Evolutionary conservation across 2,329 filamentous ascomycete genomes (phyloP), one percentile per base, ranked within the genome.

Genomic region (Aureobasidium pullulans): DNA sequence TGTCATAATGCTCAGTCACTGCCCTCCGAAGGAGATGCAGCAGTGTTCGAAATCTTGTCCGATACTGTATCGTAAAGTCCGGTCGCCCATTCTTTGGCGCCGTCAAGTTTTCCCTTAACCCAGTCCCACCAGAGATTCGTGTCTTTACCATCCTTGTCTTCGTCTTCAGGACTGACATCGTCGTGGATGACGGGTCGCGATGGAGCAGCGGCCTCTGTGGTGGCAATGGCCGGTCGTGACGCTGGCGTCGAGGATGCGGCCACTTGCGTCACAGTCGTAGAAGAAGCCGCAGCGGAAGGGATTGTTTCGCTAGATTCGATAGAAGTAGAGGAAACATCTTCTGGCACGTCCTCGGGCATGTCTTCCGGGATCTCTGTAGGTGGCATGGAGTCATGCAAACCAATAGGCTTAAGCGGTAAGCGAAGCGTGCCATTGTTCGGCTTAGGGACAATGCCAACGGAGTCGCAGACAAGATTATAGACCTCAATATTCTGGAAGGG

Each of bases 391-490:
- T 66, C 65, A 62, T 92, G 88, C 1, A 83, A 69, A 4, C 87
- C 87, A 11, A 84, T 69, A 0, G 85, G 78, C 60, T 79, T 80
- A 28, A 93, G 74, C 0, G 89, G 89, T 11, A 93, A 79, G 10
- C 86, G 80, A 6, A 96, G 75, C 0, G 91, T 96, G 52, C 93
- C 93, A 69, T 97, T 97, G 71, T 96, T 96, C 1, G 89, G 83
- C 57, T 80, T 80, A 0, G 91, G 89, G 4, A 73, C 72, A 60
- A 97, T 76, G 11, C 87, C 86, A 29, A 97, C 75, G 0, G 89
- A 92, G 73, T 96, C 92, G 71, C 93, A 96, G 46, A 97, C 75
- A 63, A 97, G 89, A 68, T 96, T 96, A 75, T 97, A 97, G 8
- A 97, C 88, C 68, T 96, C 89, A 61, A 84, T 92, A 64, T 97